Conservation (phyloP, 2,329 filamentous ascomycete genomes). For the Xylariaceae sp. region DNA sequence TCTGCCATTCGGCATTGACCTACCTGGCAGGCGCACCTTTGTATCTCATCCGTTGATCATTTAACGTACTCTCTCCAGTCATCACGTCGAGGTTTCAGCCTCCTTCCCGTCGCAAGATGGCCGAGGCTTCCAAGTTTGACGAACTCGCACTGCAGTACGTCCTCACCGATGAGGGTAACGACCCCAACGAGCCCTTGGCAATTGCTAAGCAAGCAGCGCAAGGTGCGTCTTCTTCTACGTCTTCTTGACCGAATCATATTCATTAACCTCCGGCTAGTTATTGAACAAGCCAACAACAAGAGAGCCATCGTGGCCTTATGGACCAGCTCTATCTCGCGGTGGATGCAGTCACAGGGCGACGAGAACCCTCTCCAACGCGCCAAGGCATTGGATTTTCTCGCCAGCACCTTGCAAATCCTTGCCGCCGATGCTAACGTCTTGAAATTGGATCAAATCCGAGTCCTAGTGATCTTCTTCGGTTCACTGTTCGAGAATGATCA, state of each 20-base stretch:
- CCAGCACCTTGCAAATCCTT: conserved; percentile 47
- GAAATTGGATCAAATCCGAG: conserved; percentile 47
- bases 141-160: conserved; percentile 52
- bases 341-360: conserved; percentile 43
- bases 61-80: not conserved
- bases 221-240: conserved; percentile 1
- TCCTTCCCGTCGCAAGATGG: conserved; percentile 40
- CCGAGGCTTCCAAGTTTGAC: conserved; percentile 39
- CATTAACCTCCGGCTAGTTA: conserved; percentile 34
- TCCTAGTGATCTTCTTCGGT: conserved; percentile 51
- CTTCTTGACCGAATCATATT: not conserved
- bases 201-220: conserved; percentile 43
- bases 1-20: too few species aligned
- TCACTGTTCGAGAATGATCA: conserved; percentile 56
- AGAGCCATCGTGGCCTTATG: conserved; percentile 48
- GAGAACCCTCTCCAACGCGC: conserved; percentile 48
- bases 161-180: conserved; percentile 44
- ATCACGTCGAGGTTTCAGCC: not conserved
- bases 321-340: conserved; percentile 51
- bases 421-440: conserved; percentile 33
- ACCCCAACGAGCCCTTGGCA: conserved; percentile 25
- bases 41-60: not conserved
- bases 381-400: conserved; percentile 54
- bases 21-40: not conserved
- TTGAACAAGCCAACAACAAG: conserved; percentile 40